Conservation (phyloP, 2,329 filamentous ascomycete species). For the Herpomyces periplanetae region DNA sequence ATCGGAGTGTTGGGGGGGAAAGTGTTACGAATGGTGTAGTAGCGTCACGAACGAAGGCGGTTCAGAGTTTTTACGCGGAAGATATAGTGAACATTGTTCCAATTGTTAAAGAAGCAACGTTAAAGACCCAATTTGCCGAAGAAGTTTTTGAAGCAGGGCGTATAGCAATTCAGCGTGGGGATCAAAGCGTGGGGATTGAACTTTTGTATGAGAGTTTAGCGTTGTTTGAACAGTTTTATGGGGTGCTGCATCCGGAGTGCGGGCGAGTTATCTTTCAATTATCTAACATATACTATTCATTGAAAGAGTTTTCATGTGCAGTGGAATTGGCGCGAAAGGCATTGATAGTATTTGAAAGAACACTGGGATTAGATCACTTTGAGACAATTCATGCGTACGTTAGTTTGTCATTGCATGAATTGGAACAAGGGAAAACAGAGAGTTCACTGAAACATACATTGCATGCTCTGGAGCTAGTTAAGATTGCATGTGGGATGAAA, state of each 20-base stretch:
- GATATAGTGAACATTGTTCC: slow-evolving; percentile 80
- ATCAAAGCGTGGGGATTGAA: slow-evolving; percentile 84
- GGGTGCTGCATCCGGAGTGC: slow-evolving; percentile 80
- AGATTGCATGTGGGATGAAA: slow-evolving; percentile 65
- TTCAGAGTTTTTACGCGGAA: slow-evolving; percentile 31
- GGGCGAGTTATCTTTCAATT: slow-evolving; percentile 76
- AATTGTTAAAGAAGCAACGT: slow-evolving; percentile 67
- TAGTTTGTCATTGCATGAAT: slow-evolving; percentile 72
- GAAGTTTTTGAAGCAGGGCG: slow-evolving; percentile 82
- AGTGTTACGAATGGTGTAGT: slow-evolving; percentile 10
- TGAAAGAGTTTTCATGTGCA: slow-evolving; percentile 87
- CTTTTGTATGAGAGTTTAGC: slow-evolving; percentile 79
- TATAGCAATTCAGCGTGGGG: slow-evolving; percentile 74
- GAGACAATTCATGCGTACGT: slow-evolving; percentile 86
- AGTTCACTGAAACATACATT: slow-evolving; percentile 54
- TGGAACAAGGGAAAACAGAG: slow-evolving; percentile 61
- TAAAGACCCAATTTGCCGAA: slow-evolving; percentile 46
- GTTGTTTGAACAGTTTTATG: slow-evolving; percentile 91
- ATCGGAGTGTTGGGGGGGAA: slow-evolving; percentile 12
- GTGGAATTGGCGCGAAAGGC: slow-evolving; percentile 86
- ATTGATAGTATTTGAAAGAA: slow-evolving; percentile 76
- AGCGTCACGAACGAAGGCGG: slow-evolving; percentile 10
- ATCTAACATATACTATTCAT: slow-evolving; percentile 78
- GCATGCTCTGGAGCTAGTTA: slow-evolving; percentile 80
- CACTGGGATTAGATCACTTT: slow-evolving; percentile 59